phyloP scores from a whole-genome alignment of 2,329 filamentous ascomycete species.

The Aspergillus phoenicis region DNA sequence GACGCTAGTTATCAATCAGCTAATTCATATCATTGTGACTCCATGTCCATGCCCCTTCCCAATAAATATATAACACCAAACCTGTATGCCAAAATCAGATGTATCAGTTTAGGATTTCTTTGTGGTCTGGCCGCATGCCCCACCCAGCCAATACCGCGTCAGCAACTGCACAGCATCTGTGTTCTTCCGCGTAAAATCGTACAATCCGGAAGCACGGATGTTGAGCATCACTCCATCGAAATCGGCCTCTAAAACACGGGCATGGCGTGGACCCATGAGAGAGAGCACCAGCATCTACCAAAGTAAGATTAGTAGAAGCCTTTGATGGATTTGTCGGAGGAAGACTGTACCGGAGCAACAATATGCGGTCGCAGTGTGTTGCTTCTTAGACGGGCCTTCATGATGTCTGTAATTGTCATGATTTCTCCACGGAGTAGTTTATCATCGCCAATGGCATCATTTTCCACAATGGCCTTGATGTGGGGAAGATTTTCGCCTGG shows the following conservation, averaged over 20 bases:
- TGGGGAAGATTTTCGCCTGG: neutral
- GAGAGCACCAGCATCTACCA: conserved; percentile 13
- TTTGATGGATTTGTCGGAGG: too few species aligned
- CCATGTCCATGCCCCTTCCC: neutral
- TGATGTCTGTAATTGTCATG: conserved; percentile 11
- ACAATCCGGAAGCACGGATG: conserved; percentile 10
- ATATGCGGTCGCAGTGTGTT: conserved; percentile 12
- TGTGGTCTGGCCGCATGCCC: conserved; percentile 9
- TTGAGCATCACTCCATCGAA: conserved; percentile 10
- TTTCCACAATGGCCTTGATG: conserved; percentile 10
- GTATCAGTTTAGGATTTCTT: neutral
- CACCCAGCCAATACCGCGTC: conserved; percentile 14
- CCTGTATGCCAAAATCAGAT: neutral
- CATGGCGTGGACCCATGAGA: conserved; percentile 12
- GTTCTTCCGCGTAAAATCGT: conserved; percentile 13
- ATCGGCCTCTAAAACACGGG: conserved; percentile 11
- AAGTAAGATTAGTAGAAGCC: neutral
- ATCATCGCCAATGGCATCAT: neutral
- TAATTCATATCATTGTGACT: neutral
- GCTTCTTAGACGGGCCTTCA: conserved; percentile 10
- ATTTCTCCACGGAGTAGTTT: conserved; percentile 13
- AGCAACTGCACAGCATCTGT: neutral
- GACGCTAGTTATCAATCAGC: neutral
- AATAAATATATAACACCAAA: neutral
- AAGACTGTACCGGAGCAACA: conserved; percentile 11